Conservation (phyloP, 768 basidiomycete genomes). For the Tulasnella sp. region DNA sequence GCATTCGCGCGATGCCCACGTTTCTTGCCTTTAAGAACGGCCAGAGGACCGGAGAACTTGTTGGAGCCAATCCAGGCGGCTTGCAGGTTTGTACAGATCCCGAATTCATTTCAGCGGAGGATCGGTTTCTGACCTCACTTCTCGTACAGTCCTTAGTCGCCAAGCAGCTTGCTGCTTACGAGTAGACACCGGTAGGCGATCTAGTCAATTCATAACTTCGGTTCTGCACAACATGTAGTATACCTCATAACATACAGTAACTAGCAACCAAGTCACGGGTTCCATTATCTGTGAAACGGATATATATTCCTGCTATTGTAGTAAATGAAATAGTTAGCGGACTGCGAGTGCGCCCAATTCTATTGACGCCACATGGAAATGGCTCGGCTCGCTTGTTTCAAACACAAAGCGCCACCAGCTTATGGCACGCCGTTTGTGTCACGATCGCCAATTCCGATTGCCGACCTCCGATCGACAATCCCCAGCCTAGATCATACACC, state of each 20-base stretch:
- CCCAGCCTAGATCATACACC: too few relatives aligned
- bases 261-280: not conserved
- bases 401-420: too few relatives aligned
- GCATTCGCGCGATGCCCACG: conserved; percentile 34
- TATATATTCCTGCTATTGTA: not conserved
- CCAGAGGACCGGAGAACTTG: conserved; percentile 33
- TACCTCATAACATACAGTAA: not conserved
- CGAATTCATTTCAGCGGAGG: not conserved
- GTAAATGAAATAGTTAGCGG: not conserved
- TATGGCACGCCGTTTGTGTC: too few relatives aligned
- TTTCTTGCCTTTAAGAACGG: conserved; percentile 36
- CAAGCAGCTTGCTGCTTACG: not conserved
- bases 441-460: too few relatives aligned
- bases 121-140: not conserved
- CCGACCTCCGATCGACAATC: too few relatives aligned
- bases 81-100: not conserved
- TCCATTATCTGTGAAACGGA: not conserved
- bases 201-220: not conserved
- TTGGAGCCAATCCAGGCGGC: conserved; percentile 38
- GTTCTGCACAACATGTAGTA: not conserved
- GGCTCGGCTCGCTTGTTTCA: too few relatives aligned
- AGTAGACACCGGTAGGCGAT: not conserved
- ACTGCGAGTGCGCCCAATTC: too few relatives aligned
- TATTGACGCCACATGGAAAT: too few relatives aligned
- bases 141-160: not conserved